Conservation (phyloP, 2,329 filamentous ascomycete genomes). For the Graphilbum sp. region DNA sequence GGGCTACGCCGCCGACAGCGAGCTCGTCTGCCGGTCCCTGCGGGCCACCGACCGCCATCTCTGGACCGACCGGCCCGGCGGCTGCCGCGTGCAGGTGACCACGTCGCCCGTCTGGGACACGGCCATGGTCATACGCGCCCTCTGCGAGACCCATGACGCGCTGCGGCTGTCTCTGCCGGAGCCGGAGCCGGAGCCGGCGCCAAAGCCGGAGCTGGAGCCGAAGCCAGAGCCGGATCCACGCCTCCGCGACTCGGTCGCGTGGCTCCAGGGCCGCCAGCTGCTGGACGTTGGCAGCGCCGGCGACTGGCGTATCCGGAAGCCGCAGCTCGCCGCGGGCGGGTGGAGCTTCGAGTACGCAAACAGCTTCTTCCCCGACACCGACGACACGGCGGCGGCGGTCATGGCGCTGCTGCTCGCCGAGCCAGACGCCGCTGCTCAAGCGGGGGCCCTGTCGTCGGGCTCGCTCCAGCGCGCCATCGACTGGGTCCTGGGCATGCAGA, state of each 20-base stretch:
- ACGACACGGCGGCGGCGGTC: constrained; percentile 17
- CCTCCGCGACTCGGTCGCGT: too few relatives aligned
- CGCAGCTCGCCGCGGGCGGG: constrained; percentile 11
- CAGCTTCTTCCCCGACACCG: constrained; percentile 17
- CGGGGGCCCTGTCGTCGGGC: constrained; percentile 1
- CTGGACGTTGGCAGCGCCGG: constrained; percentile 8
- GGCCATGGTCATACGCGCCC: constrained; percentile 14
- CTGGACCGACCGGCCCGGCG: constrained; percentile 10
- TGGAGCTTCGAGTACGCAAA: constrained; percentile 17
- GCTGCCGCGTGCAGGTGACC: constrained; percentile 14
- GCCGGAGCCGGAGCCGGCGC: too few relatives aligned
- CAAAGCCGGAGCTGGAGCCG: too few relatives aligned
- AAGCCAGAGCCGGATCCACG: too few relatives aligned
- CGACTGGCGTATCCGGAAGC: constrained; percentile 15
- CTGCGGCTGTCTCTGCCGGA: neutral
- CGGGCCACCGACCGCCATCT: constrained; percentile 1
- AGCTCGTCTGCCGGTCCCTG: neutral
- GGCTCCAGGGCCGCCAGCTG: constrained; percentile 13
- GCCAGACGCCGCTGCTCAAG: constrained; percentile 5
- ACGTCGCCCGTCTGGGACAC: constrained; percentile 20
- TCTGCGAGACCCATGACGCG: constrained; percentile 11
- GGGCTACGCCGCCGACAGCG: constrained; percentile 1
- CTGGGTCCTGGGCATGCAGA: constrained; percentile 6
- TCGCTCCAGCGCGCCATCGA: constrained; percentile 20
- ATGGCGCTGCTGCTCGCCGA: constrained; percentile 12